Conservation (phyloP, 129 eudicot species). For the Artemisia annua region DNA sequence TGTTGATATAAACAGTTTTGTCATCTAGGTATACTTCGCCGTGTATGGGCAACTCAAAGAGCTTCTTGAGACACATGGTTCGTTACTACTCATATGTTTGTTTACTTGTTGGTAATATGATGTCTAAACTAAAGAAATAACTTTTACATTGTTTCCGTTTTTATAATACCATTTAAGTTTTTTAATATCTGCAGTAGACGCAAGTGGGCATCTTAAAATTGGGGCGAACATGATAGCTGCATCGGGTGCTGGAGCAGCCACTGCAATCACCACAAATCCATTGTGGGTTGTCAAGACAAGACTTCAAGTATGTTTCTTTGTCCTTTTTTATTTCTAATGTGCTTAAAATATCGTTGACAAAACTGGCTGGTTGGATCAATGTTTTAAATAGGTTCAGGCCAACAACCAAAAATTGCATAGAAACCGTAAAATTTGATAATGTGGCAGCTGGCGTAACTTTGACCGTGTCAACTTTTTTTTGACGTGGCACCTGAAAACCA, state of each 20-base stretch:
- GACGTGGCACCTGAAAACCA: no score
- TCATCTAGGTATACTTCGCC: slow-evolving; percentile 78
- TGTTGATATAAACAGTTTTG: slow-evolving; percentile 12
- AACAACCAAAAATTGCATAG: no score
- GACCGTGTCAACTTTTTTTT: no score
- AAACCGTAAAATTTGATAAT: no score
- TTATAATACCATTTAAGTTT: not conserved
- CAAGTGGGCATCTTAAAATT: slow-evolving; percentile 59
- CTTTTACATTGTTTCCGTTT: not conserved
- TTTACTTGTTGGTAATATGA: slow-evolving; percentile 15
- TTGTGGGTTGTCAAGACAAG: slow-evolving; percentile 98
- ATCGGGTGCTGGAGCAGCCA: slow-evolving; percentile 97
- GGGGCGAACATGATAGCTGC: slow-evolving; percentile 96
- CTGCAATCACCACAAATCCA: slow-evolving; percentile 86
- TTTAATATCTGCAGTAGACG: slow-evolving; percentile 44
- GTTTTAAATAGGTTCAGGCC: not conserved
- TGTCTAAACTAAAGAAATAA: not conserved
- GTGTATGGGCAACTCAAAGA: slow-evolving; percentile 88
- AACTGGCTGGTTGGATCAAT: not conserved
- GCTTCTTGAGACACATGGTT: slow-evolving; percentile 74
- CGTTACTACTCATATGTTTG: slow-evolving; percentile 24
- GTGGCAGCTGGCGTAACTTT: no score
- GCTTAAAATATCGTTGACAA: not conserved
- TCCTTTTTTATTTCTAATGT: not conserved
- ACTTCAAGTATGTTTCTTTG: slow-evolving; percentile 66